phyloP scores from a whole-genome alignment of 2,329 filamentous ascomycete genomes.

The Pyrenochaeta sp. region DNA sequence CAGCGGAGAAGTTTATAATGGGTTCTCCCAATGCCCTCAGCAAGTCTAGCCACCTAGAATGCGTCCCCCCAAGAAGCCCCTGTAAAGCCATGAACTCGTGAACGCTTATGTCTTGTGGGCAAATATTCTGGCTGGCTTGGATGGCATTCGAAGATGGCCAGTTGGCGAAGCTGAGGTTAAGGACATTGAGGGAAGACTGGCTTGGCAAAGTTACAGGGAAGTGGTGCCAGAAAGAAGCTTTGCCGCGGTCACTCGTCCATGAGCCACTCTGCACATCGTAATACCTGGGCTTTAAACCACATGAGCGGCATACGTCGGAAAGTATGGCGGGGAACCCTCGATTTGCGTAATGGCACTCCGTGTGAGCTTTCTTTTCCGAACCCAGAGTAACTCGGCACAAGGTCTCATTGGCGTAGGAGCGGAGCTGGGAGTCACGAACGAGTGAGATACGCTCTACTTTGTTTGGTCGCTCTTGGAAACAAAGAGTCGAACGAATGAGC shows the following conservation, averaged over 20 bases:
- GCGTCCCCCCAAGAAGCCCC: conserved; percentile 54
- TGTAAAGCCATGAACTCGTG: conserved; percentile 65
- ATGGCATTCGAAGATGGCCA: conserved; percentile 63
- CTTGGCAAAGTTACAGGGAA: conserved; percentile 51
- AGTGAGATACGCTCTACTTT: conserved; percentile 15
- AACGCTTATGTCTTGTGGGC: conserved; percentile 55
- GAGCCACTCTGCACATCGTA: conserved; percentile 51
- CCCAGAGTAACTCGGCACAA: conserved; percentile 48
- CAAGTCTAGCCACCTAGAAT: conserved; percentile 58
- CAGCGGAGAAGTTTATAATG: conserved; percentile 66
- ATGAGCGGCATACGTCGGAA: conserved; percentile 55
- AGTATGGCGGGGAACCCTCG: conserved; percentile 52
- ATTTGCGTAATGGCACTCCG: conserved; percentile 58
- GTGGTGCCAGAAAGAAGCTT: conserved; percentile 56
- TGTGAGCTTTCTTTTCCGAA: conserved; percentile 57
- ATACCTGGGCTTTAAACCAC: conserved; percentile 57
- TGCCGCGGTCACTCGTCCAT: conserved; percentile 49
- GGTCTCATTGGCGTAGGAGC: conserved; percentile 19
- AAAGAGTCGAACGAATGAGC: conserved; percentile 53
- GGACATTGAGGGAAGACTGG: conserved; percentile 39
- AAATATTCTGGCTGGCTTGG: conserved; percentile 58
- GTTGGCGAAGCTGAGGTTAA: conserved; percentile 5
- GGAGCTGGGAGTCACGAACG: conserved; percentile 40
- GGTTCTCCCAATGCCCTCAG: conserved; percentile 60
- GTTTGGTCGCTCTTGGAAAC: conserved; percentile 8